Percentiles rank a stretch among this genome's conserved stretches.
Conservation (phyloP, 768 basidiomycete genomes). For the Kwoniella dejecticola region DNA sequence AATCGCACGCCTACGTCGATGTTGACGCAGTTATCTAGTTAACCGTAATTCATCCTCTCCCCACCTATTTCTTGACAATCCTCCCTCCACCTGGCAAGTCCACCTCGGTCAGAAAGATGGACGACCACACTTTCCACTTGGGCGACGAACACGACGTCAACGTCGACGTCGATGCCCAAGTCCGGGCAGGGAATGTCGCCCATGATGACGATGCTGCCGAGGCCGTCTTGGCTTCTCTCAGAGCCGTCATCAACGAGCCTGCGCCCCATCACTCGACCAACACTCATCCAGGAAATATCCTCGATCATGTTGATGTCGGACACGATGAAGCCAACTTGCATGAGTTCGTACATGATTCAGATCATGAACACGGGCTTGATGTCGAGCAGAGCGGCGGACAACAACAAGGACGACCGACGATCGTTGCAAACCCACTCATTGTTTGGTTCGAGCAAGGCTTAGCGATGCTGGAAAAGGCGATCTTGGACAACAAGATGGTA, state of each 20-base stretch:
- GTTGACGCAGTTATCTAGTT: conserved; percentile 1
- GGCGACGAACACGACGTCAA: neutral
- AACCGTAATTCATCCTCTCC: neutral
- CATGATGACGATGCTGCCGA: conserved; percentile 24
- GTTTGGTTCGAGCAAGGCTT: conserved; percentile 6
- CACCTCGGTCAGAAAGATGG: conserved; percentile 18
- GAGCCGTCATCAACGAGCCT: conserved; percentile 36
- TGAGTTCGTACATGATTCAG: neutral
- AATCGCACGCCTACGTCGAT: conserved; percentile 5
- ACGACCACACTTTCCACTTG: conserved; percentile 19
- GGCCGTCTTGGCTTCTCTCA: conserved; percentile 36
- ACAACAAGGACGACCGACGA: no score
- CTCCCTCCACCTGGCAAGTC: conserved; percentile 35
- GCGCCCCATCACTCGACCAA: neutral
- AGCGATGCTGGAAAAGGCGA: conserved; percentile 13
- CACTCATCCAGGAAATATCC: neutral
- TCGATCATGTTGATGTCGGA: neutral
- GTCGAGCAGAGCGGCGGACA: no score
- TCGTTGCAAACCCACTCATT: no score
- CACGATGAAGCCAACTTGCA: neutral
- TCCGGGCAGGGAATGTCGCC: no score
- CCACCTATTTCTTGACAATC: neutral
- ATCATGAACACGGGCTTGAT: neutral
- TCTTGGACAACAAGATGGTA: conserved; percentile 12
- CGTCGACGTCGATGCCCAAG: conserved; percentile 1